Percentiles rank a stretch among this genome's conserved stretches.
phyloP scores from a whole-genome alignment of 2,329 filamentous ascomycete species.

The Stemphylium lycopersici region DNA sequence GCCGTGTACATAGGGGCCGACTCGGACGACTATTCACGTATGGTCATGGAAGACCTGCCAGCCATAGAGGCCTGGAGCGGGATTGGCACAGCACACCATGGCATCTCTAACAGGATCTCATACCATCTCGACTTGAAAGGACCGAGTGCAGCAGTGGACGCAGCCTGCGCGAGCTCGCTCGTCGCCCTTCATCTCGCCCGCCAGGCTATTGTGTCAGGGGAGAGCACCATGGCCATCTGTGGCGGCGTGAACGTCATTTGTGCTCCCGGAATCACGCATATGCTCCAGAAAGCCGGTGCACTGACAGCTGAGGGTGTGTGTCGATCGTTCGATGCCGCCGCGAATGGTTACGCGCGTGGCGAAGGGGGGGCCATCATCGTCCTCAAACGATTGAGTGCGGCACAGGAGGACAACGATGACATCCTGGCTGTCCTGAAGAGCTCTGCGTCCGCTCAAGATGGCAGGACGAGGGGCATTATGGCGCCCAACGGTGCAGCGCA shows the following conservation, averaged over 20 bases:
- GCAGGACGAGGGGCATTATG: slow-evolving; percentile 32
- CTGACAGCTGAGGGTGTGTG: slow-evolving; percentile 51
- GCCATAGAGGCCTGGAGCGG: background rate
- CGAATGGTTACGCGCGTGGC: slow-evolving; percentile 68
- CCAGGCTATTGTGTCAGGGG: slow-evolving; percentile 34
- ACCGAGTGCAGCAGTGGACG: slow-evolving; percentile 32
- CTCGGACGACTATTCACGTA: slow-evolving; percentile 19
- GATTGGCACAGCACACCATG: background rate
- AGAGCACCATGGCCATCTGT: slow-evolving; percentile 41
- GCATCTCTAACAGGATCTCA: slow-evolving; percentile 23
- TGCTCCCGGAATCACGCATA: slow-evolving; percentile 53
- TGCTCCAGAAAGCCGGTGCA: slow-evolving; percentile 51
- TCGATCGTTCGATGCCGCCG: slow-evolving; percentile 56
- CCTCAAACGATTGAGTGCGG: slow-evolving; percentile 52
- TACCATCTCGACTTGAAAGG: slow-evolving; percentile 34
- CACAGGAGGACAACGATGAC: slow-evolving; percentile 45
- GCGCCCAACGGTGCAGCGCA: slow-evolving; percentile 55
- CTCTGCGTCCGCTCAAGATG: slow-evolving; percentile 35
- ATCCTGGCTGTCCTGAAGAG: slow-evolving; percentile 41
- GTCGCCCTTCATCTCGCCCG: slow-evolving; percentile 29
- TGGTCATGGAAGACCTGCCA: background rate
- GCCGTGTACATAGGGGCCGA: slow-evolving; percentile 31
- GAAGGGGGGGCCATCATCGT: slow-evolving; percentile 59
- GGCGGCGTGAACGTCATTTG: slow-evolving; percentile 46
- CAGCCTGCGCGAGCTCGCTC: slow-evolving; percentile 34